phyloP scores from a whole-genome alignment of 1,284 basidiomycete species.

The Pyrrhoderma lamaoense region DNA sequence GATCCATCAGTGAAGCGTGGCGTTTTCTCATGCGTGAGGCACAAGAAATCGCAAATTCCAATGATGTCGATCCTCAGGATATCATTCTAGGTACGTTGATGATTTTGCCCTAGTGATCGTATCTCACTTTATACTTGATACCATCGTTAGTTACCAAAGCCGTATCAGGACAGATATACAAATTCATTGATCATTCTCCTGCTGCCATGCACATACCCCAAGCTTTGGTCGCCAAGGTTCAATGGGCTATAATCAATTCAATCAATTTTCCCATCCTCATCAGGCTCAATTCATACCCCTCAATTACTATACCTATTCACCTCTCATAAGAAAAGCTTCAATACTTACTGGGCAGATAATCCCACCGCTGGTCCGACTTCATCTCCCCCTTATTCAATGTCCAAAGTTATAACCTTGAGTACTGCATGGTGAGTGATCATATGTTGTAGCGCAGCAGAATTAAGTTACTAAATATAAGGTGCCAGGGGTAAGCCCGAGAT shows the following conservation, averaged over 20 bases:
- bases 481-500: slow-evolving; percentile 8
- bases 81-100: slow-evolving; percentile 36
- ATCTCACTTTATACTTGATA: neutral
- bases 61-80: slow-evolving; percentile 36
- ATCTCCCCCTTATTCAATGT: neutral
- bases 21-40: slow-evolving; percentile 33
- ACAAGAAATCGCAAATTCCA: slow-evolving; percentile 27
- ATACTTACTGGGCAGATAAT: slow-evolving; percentile 10
- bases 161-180: slow-evolving; percentile 30
- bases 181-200: slow-evolving; percentile 1
- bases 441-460: neutral
- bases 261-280: neutral
- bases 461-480: neutral
- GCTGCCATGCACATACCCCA: neutral
- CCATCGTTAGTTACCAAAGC: slow-evolving; percentile 29
- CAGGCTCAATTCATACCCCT: slow-evolving; percentile 22
- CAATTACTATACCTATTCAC: slow-evolving; percentile 35
- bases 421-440: slow-evolving; percentile 9
- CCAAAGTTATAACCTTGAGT: neutral
- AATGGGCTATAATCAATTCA: too few relatives aligned
- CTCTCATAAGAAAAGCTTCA: slow-evolving; percentile 15
- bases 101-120: too few relatives aligned
- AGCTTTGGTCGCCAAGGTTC: too few relatives aligned
- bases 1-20: slow-evolving; percentile 37
- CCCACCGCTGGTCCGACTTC: slow-evolving; percentile 2